Base-by-base conservation (phyloP, 441 rosid genomes). In the Populus hybrid region DNA sequence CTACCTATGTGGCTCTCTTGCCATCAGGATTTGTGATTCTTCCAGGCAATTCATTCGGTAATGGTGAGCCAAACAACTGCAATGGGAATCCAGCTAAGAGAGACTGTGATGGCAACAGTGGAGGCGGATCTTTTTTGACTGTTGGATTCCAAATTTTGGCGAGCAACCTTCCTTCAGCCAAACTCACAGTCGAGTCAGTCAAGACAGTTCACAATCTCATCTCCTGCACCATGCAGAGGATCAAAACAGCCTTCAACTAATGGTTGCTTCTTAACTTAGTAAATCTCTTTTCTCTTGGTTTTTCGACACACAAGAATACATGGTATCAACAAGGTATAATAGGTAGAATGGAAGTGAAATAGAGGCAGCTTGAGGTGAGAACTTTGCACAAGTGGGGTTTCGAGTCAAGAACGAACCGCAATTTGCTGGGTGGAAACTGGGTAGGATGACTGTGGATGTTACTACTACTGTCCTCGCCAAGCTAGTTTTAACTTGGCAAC, bases 331-430 rank as follows among this genome's bases (percentile, higher is more conserved):
- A 67, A 40, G 68, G 70, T 29, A 71, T 14, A 75, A 35, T 61
- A 73, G 72, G 71, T 24, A 79, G 69, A 73, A 18, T 72, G n/a
- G 67, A 63, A 50, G 68, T 14, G 66, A 40, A 72, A 68, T 61
- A 23, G 76, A 35, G 38, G 28, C 45, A 68, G 45, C 14, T 28
- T 21, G 72, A 64, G 69, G 40, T 11, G 76, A 31, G 7, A 29
- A 74, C 73, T 56, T 3, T n/a, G 64, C 9, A 77, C 72, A 72
- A 45, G 50, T 31, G 53, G 87, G 88, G 89, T 86, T 87, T 84
- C 84, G 80, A 94, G 97, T 92, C 98, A 92, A 94, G 98, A 94
- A 89, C 95, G 94, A 94, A 92, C 95, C 93, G 87, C 79, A 45
- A 18, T 31, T 56, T 75, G 67, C 42, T n/a, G 64, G 78, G 56